Percentiles rank a stretch among this genome's conserved stretches.
These are phyloP conservation scores for Rubroshorea leprosula DNA, from an alignment of 345 rosid genomes.

Conservation along the genomic window DNA sequence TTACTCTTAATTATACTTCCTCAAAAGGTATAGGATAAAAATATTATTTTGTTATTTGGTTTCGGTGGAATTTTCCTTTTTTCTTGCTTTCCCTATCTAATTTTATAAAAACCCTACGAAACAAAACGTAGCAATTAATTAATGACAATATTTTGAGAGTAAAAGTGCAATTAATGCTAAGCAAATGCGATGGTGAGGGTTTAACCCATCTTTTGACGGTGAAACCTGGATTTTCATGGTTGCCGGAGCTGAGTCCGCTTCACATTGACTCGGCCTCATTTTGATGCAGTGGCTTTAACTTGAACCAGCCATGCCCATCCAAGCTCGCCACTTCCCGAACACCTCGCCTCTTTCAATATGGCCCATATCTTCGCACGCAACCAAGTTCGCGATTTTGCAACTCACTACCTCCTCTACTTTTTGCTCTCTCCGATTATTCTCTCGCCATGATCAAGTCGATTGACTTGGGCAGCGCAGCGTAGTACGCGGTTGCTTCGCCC, in stretches of 20 bases:
- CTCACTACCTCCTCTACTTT: slow-evolving; percentile 64
- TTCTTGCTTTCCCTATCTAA: slow-evolving; percentile 22
- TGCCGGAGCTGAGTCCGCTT: slow-evolving; percentile 41
- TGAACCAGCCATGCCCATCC: slow-evolving; percentile 93
- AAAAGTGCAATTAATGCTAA: slow-evolving; percentile 71
- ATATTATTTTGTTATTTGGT: no score
- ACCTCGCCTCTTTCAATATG: slow-evolving; percentile 92
- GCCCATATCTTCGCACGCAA: slow-evolving; percentile 80
- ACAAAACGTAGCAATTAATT: slow-evolving; percentile 30
- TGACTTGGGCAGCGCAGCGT: slow-evolving; percentile 75
- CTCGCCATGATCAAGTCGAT: slow-evolving; percentile 50
- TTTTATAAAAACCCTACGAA: slow-evolving; percentile 36
- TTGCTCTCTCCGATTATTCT: slow-evolving; percentile 35
- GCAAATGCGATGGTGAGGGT: slow-evolving; percentile 92
- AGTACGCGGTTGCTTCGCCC: slow-evolving; percentile 45
- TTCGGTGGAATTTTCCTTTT: slow-evolving; percentile 24
- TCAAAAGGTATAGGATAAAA: no score
- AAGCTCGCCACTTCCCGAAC: slow-evolving; percentile 92
- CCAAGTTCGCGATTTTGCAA: slow-evolving; percentile 62
- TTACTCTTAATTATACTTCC: no score
- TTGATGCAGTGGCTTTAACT: slow-evolving; percentile 44
- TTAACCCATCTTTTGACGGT: slow-evolving; percentile 76
- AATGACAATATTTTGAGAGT: slow-evolving; percentile 26
- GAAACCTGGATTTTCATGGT: slow-evolving; percentile 57
- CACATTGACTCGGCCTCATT: slow-evolving; percentile 55